Percentiles rank a stretch among this genome's conserved stretches.
These are phyloP conservation scores for Verticillium klebahnii DNA, from an alignment of 2,329 filamentous ascomycete genomes.

Conservation along the genomic window DNA sequence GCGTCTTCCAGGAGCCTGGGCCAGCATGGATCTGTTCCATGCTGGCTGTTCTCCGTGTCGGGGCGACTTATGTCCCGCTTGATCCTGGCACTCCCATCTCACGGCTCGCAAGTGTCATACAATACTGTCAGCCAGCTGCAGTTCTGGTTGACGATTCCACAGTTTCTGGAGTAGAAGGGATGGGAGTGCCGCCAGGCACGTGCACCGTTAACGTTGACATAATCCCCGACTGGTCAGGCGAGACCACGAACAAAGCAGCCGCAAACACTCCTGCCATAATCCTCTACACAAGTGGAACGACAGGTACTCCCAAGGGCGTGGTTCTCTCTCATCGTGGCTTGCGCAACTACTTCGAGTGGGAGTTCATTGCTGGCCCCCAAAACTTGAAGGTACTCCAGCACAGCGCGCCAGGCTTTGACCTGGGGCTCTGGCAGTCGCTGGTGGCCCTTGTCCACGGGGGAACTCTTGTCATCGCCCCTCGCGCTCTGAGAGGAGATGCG, in stretches of 20 bases:
- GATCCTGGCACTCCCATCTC: conserved; percentile 26
- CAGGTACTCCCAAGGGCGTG: conserved; percentile 36
- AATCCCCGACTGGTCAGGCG: no score
- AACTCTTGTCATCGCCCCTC: conserved; percentile 26
- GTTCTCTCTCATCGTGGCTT: conserved; percentile 23
- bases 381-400: conserved; percentile 30
- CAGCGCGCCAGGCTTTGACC: conserved; percentile 35
- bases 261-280: conserved; percentile 15
- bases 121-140: not conserved
- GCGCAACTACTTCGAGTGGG: conserved; percentile 16
- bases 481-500: conserved; percentile 25
- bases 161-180: no score
- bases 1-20: no score
- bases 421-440: conserved; percentile 32
- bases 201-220: no score
- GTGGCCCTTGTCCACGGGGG: conserved; percentile 29
- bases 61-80: conserved; percentile 33
- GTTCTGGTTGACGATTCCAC: no score
- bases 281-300: conserved; percentile 27
- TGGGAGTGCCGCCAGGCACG: no score
- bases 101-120: conserved; percentile 24
- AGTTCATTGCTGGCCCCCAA: not conserved
- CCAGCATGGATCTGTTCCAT: conserved; percentile 22
- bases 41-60: conserved; percentile 34
- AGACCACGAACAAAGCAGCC: no score